phyloP scores from a whole-genome alignment of 441 rosid genomes.

The Corymbia citriodora region DNA sequence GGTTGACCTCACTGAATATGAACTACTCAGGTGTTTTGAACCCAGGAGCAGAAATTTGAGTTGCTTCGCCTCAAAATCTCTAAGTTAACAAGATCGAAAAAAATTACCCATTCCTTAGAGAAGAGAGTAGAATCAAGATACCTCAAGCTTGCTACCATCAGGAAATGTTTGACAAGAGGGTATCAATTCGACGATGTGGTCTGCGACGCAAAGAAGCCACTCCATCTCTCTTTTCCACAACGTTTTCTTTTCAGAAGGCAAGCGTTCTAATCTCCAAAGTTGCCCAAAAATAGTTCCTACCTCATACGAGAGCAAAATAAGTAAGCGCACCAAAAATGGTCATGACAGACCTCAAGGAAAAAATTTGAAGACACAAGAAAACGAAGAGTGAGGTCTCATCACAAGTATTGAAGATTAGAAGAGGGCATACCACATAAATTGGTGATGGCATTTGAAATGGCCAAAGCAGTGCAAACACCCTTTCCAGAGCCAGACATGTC shows the following conservation, averaged over 20 bases:
- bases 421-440: slow-evolving; percentile 49
- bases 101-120: not conserved
- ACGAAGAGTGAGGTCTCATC: not conserved
- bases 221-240: slow-evolving; percentile 13
- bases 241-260: slow-evolving; percentile 3
- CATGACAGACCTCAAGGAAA: not conserved
- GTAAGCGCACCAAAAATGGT: not conserved
- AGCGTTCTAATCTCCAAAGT: slow-evolving; percentile 9
- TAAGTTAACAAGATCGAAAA: not conserved
- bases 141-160: slow-evolving; percentile 16
- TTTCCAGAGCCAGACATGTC: slow-evolving; percentile 81
- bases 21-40: not conserved
- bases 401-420: not conserved
- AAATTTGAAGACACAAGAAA: not conserved
- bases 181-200: slow-evolving; percentile 12
- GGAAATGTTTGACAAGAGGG: slow-evolving; percentile 13
- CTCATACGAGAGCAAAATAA: not conserved
- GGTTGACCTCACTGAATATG: not conserved
- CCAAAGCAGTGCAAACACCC: slow-evolving; percentile 62
- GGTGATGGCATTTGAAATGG: slow-evolving; percentile 62
- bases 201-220: slow-evolving; percentile 11
- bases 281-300: slow-evolving; percentile 11
- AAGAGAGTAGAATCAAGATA: not conserved
- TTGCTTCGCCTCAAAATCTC: not conserved
- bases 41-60: not conserved